Evolutionary conservation across 176 grass and related monocot species (phyloP), one percentile per base, ranked within the genome.

Genomic region (Eleusine indica): DNA sequence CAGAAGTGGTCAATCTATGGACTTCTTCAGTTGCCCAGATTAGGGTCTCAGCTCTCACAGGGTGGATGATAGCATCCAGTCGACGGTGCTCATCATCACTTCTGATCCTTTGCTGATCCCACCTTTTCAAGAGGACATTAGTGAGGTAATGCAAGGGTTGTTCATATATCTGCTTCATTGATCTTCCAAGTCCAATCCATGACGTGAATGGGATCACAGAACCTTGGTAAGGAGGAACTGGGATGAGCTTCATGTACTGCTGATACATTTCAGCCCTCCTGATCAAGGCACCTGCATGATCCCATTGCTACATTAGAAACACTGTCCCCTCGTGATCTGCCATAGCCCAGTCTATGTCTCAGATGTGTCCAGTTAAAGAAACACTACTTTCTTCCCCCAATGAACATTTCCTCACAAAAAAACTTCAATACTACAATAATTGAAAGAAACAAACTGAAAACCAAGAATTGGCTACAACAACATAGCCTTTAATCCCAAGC

Each of bases 251-350:
- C 96, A 96, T 99, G 80, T 96, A 99, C 44, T 91, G 85, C 78
- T 93, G 89, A 87, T 98, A 98, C 91, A 95, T 93, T 80, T 92
- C 87, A 19, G 96, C 93, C 93, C 46, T 98, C 87, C 85, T 91
- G 80, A 90, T 66, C 71, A 95, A 81, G 72, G 76, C 73, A 93
- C 89, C 96, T 93, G 93, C 91, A 95, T 38, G 75, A 84, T 89
- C 83, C 41, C 85, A 71, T 49, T 79, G 83, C 15, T 9, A 2
- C 43, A 78, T 84, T 80, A 75, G 53, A 80, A 80, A 75, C 10
- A 60, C 21, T 39, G n/a, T 58, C 69, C 49, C 37, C 67, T 0
- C 1, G 70, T 7, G 66, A 58, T 81, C 66, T 13, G 49, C 10
- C 12, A 1, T 13, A 82, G 69, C 21, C 81, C 14, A 66, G 32